phyloP scores from a whole-genome alignment of 495 filamentous ascomycete species.

The Aspergillus kassunensis region DNA sequence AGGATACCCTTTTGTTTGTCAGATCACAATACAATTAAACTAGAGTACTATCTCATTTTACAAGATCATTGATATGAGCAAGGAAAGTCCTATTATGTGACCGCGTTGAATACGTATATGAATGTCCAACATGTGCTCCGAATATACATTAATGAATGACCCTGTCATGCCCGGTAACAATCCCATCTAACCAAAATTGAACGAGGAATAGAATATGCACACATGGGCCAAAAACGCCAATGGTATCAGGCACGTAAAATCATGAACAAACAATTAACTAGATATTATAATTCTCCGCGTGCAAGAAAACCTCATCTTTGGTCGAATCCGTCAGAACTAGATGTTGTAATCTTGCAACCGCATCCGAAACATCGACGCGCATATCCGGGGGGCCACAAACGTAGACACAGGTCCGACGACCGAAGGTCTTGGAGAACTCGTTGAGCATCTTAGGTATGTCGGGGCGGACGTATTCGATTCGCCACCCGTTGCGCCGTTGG shows the following conservation, averaged over 20 bases:
- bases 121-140: no score
- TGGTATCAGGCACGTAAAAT: slow-evolving; percentile 9
- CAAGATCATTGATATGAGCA: background rate
- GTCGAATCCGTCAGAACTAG: slow-evolving; percentile 73
- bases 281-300: slow-evolving; percentile 91
- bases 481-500: slow-evolving; percentile 76
- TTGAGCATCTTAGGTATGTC: slow-evolving; percentile 79
- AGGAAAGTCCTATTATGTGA: no score
- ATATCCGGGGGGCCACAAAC: slow-evolving; percentile 87
- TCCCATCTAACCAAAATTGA: no score
- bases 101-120: no score
- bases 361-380: slow-evolving; percentile 79
- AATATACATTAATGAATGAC: no score
- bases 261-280: slow-evolving; percentile 32
- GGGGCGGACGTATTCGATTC: slow-evolving; percentile 88
- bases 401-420: slow-evolving; percentile 83
- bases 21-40: background rate
- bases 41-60: background rate
- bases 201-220: no score
- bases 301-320: slow-evolving; percentile 88
- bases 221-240: slow-evolving; percentile 10
- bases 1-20: slow-evolving; percentile 14
- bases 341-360: slow-evolving; percentile 76
- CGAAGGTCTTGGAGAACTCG: slow-evolving; percentile 74
- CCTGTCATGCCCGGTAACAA: no score